Evolutionary conservation across 2,329 filamentous ascomycete species (phyloP).

Genomic region (Epichloe hybrida): DNA sequence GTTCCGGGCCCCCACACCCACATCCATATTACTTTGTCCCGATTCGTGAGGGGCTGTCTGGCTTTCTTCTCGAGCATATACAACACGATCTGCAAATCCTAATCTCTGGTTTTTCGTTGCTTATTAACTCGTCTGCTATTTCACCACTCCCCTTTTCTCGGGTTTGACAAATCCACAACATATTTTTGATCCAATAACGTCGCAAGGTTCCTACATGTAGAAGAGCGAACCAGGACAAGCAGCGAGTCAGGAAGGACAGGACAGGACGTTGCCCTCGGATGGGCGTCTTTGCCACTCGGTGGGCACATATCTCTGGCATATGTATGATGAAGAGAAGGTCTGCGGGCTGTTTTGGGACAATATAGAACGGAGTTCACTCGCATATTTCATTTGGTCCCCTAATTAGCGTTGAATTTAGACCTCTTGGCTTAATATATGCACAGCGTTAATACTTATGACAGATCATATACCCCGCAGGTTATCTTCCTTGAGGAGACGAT

Average conservation of each 20-base stretch:
- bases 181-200: slow-evolving; percentile 1
- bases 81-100: background rate
- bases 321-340: background rate
- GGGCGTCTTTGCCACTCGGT: background rate
- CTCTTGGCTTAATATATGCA: background rate
- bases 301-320: background rate
- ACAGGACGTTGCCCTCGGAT: background rate
- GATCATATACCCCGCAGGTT: too few species aligned
- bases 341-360: background rate
- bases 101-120: background rate
- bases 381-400: background rate
- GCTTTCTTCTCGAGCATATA: background rate
- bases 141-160: background rate
- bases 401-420: background rate
- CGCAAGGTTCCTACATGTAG: background rate
- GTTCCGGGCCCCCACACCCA: background rate
- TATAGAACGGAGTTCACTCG: background rate
- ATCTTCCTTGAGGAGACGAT: background rate
- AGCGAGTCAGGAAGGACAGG: background rate
- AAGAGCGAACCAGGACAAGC: background rate
- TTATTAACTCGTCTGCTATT: background rate
- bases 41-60: too few species aligned
- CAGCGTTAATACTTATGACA: background rate
- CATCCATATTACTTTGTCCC: background rate
- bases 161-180: background rate